Base-by-base conservation (phyloP, 1,139 yeast genomes). In the Blastobotrys persicus region DNA sequence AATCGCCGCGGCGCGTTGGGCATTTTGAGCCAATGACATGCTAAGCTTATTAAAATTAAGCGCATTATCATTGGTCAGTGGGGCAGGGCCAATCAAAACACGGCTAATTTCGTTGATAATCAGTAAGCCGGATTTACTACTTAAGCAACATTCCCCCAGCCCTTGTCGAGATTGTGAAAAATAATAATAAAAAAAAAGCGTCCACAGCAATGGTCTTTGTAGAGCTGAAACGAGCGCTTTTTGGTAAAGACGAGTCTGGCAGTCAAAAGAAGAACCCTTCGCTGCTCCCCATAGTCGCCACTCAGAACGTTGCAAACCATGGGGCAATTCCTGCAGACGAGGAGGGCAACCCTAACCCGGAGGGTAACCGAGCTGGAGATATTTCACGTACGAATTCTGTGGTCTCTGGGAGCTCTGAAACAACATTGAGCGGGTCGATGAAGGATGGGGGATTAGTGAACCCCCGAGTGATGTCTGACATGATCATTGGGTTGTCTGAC, bases 401-500 rank as follows among this genome's bases (percentile, higher is more conserved):
- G 4, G 16, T 34, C 17, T 34, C 39, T 14, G 39, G 17, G 11
- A 14, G 39, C 12, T 34, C 39, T 13, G 39, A 13, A 4, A 34
- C 39, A 4, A 34, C 39, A 3, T 12, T 34, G 39, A n/a, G 18
- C 6, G 17, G 20, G 9, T 34, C 39, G 17, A 34, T 34, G 39
- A 34, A 50, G 9, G 52, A 45, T 26, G 53, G 55, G 13, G 51
- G 56, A 3, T 46, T 60, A 37, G 62, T 60, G 34, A 41, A 59
- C 35, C 67, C 92, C 2, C 76, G 92, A 62, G 87, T 85, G 45
- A 83, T 85, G 82, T 79, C 86, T 17, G 92, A 85, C 67, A 75
- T 83, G 44, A 83, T 85, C 57, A 85, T 85, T 59, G 94, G 94
- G 2, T 77, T 85, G 45, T 80, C 88, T 13, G 94, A 85, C 63